Conservation (phyloP, 768 basidiomycete genomes). For the Gymnopilus junonius region DNA sequence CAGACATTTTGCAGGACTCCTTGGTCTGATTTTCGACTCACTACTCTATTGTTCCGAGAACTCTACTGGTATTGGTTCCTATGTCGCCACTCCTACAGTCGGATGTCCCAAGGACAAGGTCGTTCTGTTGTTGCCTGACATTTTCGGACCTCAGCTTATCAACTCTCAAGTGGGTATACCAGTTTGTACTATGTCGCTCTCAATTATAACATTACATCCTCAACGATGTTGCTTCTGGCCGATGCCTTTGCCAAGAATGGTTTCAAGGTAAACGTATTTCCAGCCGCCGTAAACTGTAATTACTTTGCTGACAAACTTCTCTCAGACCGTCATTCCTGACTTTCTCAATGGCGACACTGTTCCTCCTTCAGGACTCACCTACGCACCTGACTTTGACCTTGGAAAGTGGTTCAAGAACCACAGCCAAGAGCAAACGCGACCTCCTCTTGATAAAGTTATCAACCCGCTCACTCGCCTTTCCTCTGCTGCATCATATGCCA, state of each 20-base stretch:
- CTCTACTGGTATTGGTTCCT: constrained; percentile 53
- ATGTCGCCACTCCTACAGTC: constrained; percentile 55
- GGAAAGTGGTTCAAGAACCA: constrained; percentile 50
- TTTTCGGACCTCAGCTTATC: constrained; percentile 50
- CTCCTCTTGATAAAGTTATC: constrained; percentile 59
- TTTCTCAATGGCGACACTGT: too few species aligned
- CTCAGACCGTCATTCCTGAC: too few species aligned
- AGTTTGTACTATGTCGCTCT: background rate
- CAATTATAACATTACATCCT: too few species aligned
- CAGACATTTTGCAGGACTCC: too few species aligned
- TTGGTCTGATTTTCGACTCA: too few species aligned
- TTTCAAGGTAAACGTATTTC: constrained; percentile 50
- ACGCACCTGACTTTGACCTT: constrained; percentile 41
- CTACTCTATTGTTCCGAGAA: too few species aligned
- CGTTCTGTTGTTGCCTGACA: too few species aligned
- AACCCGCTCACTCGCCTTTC: constrained; percentile 57
- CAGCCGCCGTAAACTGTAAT: constrained; percentile 34
- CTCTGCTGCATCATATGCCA: too few species aligned
- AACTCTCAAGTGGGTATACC: constrained; percentile 48
- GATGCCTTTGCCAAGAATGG: constrained; percentile 51
- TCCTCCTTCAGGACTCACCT: constrained; percentile 47
- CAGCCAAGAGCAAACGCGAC: constrained; percentile 42
- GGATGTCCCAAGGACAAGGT: constrained; percentile 60
- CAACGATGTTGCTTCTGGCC: constrained; percentile 36
- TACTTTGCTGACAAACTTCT: too few species aligned